Evolutionary conservation across 2,329 filamentous ascomycete species (phyloP), one percentile per base, ranked within the genome.

Genomic region (Calonectria honghensis): DNA sequence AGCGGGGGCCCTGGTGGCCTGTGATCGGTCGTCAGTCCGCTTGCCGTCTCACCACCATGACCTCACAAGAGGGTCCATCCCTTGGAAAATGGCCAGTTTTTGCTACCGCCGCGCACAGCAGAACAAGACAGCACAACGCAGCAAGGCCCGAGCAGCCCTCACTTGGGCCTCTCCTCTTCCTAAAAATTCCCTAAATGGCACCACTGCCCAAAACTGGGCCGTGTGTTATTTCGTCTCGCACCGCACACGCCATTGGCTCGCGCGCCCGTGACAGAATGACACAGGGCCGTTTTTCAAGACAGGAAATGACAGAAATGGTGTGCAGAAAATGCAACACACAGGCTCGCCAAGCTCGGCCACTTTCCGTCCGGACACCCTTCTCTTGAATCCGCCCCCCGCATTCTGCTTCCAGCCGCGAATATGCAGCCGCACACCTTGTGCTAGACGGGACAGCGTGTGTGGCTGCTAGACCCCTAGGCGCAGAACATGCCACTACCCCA

Each of bases 41-140:
- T 29, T 54, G 45, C 57, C 32, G 67, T 74, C 72, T 74, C 72
- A 74, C 72, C 72, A 74, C 63, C 72, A 74, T 74, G 72, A 72
- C 68, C 72, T 72, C 72, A 74, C 68, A 66, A 66, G 72, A 70
- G 67, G 67, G 72, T 50, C 54, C 72, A 27, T 67, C 27, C 27
- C 67, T 50, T 35, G 11, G 35, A 39, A 69, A 73, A 48, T 73
- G 72, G 72, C 51, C 72, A 73, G 72, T 73, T 73, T 39, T 27
- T 24, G 16, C 31, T 50, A 48, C 35, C 68, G 35, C 66, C 51
- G 57, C 41, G 57, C 51, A 41, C 59, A 27, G 14, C 31, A 41
- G 2, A 63, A 29, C 35, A 63, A 13, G 24, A 39, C 20, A 41
- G 32, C 57, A 29, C 35, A 61, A n/a, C 31, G 32, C 57, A 63